Evolutionary conservation across 106 monocot genomes (phyloP).

Genomic region (Dendrobium nobile): DNA sequence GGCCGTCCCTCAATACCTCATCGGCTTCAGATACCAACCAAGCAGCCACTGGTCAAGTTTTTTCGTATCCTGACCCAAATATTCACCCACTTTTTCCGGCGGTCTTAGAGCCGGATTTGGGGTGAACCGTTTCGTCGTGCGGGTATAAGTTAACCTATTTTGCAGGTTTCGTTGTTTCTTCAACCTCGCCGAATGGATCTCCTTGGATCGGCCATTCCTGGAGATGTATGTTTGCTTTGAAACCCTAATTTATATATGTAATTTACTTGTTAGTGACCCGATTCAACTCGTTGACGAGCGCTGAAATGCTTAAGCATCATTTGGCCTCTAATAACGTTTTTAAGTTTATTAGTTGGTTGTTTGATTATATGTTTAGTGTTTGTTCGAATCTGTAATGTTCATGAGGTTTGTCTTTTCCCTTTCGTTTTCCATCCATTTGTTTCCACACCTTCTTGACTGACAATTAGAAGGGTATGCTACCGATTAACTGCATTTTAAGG

Average conservation of each 20-base stretch:
- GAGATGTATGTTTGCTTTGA: slow-evolving; percentile 14
- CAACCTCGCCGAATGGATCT: slow-evolving; percentile 6
- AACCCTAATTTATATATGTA: not conserved
- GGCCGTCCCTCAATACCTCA: no score
- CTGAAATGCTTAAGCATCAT: not conserved
- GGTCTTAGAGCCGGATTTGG: no score
- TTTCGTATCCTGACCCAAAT: no score
- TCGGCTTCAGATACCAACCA: no score
- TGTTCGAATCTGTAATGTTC: not conserved
- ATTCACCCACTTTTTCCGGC: no score
- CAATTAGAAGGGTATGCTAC: not conserved
- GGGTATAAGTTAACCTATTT: no score
- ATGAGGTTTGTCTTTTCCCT: not conserved
- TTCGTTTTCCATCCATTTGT: no score
- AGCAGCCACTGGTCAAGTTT: no score
- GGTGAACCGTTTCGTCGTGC: no score
- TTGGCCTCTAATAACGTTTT: not conserved
- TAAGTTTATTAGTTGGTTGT: not conserved
- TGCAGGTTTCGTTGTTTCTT: not conserved
- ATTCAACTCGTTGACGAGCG: no score
- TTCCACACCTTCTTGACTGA: not conserved
- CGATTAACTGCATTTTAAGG: not conserved
- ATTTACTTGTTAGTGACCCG: not conserved
- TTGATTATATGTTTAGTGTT: not conserved
- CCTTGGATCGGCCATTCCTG: slow-evolving; percentile 16